Percentiles rank a stretch among this genome's conserved stretches.
These are phyloP conservation scores for Pulicaria dysenterica DNA, from an alignment of 129 eudicot genomes.

Conservation along the genomic window DNA sequence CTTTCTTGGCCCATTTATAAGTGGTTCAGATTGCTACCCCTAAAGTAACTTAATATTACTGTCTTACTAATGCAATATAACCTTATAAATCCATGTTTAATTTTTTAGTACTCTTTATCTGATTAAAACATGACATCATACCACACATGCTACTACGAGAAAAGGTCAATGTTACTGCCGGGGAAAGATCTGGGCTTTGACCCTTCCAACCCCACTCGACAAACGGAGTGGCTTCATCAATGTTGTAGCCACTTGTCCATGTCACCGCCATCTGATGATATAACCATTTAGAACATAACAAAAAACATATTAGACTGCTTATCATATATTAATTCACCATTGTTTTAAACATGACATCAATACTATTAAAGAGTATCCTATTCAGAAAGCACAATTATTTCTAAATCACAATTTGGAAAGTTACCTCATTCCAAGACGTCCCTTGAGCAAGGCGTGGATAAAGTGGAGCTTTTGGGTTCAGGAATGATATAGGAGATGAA, in stretches of 20 bases:
- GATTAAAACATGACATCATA: constrained; percentile 31
- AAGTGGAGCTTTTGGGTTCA: constrained; percentile 76
- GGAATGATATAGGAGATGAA: constrained; percentile 55
- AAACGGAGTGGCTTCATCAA: constrained; percentile 74
- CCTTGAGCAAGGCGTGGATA: constrained; percentile 88
- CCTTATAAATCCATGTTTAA: background rate
- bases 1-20: no score
- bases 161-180: constrained; percentile 76
- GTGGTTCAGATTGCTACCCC: no score
- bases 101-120: background rate
- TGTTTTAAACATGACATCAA: background rate
- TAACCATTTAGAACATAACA: constrained; percentile 17
- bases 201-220: constrained; percentile 67
- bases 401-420: background rate
- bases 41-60: no score
- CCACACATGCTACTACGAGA: constrained; percentile 72
- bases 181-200: constrained; percentile 37
- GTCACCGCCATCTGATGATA: constrained; percentile 67
- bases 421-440: constrained; percentile 73
- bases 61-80: background rate
- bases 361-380: background rate
- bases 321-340: background rate
- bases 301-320: background rate
- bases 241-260: constrained; percentile 85
- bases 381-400: background rate